Evolutionary conservation across 495 filamentous ascomycete genomes (phyloP), one percentile per base, ranked within the genome.

Genomic region (Extremus antarcticus): DNA sequence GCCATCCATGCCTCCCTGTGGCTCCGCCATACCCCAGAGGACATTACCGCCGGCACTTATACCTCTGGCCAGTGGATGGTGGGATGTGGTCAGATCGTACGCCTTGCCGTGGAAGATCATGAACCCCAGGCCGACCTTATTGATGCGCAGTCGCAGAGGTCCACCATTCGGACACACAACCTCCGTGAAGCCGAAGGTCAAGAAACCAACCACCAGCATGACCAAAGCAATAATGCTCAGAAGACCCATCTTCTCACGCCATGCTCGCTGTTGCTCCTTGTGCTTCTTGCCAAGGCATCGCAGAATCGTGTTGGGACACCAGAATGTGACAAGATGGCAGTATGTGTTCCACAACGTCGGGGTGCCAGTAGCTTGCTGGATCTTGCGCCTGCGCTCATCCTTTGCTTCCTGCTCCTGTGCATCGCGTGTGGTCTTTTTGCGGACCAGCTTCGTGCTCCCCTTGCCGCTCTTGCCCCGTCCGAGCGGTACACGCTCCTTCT

Each of bases 181-280:
- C 50, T 86, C 77, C 7, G 88, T 95, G 66, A 99, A 99, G 40
- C 92, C 94, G 61, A 99, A 97, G 0, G 94, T 99, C 39, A 99
- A 73, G 70, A 90, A 99, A 61, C 94, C 94, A 53, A 99, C 92
- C 63, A 94, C 83, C 11, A 80, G 79, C 65, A 86, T 90, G 64
- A 97, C 89, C 53, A 88, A 68, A 19, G 94, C 62, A 64, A 99
- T 97, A 63, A 97, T 79, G 72, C 88, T 94, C 66, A 96, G 86
- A 53, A 99, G 74, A 4, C 94, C 94, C 77, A 99, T 95, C 77
- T 99, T 99, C 68, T 99, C 94, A 54, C 94, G 82, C 94, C 94
- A 99, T 17, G 94, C 94, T 59, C 88, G 79, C 57, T 90, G 87
- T 67, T 96, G 89, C 17, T 81, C 88, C 69, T 86, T 92, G 46